Base-by-base conservation (phyloP, 805 yeast genomes). In the Metschnikowia sp. region DNA sequence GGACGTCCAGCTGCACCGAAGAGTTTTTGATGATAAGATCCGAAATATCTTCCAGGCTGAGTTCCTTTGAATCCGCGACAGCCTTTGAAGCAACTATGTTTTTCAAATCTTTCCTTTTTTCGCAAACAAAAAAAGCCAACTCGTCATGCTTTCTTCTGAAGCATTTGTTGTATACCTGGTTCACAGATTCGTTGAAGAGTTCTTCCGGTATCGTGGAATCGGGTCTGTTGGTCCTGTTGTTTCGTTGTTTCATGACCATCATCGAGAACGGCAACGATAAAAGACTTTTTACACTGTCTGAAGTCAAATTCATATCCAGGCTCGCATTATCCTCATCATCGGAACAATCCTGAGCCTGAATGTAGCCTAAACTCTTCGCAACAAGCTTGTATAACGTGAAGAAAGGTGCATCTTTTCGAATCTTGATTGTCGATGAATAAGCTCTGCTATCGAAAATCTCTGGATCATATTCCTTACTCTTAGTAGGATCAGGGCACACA, bases 201-300 rank as follows among this genome's bases (percentile, higher is more conserved):
- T 56, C 64, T 40, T 49, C 60, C 35, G 61, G 58, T n/a, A 69
- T 60, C 41, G 53, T 60, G 10, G 53, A 50, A 48, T 79, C 83
- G 1, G 88, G 79, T 54, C 97, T 76, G 41, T 78, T 66, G 0
- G 97, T 86, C 51, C 76, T 78, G 62, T 88, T 88, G 53, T 83
- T 79, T 41, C 96, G 75, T 56, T 78, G 80, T 11, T 77, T 78
- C 69, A 88, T 74, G 19, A 77, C 67, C 83, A 94, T 81, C 51
- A 86, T 76, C 46, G 84, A 72, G 38, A 84, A 75, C 1, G 72
- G 71, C 13, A 43, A 49, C n/a, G 42, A 28, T 6, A 49, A 33
- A 4, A 41, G 32, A 22, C 26, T 22, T 22, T 22, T 22, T 22
- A 22, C 7, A 22, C 13, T 50, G 26, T 36, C 39, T 8, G 10